Conservation (phyloP, 106 monocot genomes). For the Allium cepa region DNA sequence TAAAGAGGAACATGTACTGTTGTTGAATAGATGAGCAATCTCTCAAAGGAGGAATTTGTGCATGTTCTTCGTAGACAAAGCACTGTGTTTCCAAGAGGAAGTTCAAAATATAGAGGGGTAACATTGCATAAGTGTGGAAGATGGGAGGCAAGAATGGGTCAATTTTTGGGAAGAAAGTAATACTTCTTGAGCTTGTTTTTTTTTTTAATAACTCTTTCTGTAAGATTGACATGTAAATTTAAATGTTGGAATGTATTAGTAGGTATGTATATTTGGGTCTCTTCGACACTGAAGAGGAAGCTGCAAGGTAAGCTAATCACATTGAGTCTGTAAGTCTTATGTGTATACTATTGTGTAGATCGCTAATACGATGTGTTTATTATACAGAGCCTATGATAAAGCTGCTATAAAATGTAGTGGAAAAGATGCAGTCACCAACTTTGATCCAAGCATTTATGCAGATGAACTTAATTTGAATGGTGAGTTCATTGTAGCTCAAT, state of each 20-base stretch:
- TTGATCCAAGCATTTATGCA: slow-evolving; percentile 42
- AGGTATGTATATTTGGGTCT: slow-evolving; percentile 91
- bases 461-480: slow-evolving; percentile 29
- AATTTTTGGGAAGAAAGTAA: slow-evolving; percentile 92
- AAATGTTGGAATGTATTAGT: not conserved
- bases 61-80: slow-evolving; percentile 89
- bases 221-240: not conserved
- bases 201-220: not conserved
- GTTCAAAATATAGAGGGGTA: slow-evolving; percentile 91
- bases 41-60: slow-evolving; percentile 93
- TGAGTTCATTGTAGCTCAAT: not conserved
- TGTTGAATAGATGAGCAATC: slow-evolving; percentile 54
- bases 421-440: slow-evolving; percentile 51
- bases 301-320: slow-evolving; percentile 36
- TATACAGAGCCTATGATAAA: slow-evolving; percentile 38
- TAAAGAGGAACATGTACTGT: no score
- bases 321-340: not conserved
- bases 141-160: slow-evolving; percentile 98
- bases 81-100: slow-evolving; percentile 86
- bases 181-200: not conserved
- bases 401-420: slow-evolving; percentile 55
- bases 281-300: slow-evolving; percentile 75
- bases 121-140: slow-evolving; percentile 98
- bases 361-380: not conserved
- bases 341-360: not conserved